Base-by-base conservation (phyloP, 2,329 filamentous ascomycete genomes). In the Dichotomopilus funicola region DNA sequence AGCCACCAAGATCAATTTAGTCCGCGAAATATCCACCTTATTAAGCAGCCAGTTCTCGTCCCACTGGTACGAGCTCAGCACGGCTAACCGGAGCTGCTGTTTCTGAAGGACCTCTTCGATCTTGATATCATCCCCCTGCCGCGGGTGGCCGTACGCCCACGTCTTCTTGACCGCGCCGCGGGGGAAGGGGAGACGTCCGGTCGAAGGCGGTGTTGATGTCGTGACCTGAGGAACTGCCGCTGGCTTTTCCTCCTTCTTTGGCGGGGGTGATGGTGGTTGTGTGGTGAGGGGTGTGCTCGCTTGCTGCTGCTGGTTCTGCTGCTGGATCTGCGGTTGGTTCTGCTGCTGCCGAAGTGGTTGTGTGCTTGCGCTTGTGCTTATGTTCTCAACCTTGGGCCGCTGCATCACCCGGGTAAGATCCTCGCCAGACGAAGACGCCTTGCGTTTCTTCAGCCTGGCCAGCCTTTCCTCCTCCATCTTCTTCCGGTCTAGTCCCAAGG, bases 11-110 rank as follows among this genome's bases (percentile, higher is more conserved):
- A 83, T 62, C n/a, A 89, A 72, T 61, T 82, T 85, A 0, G 86
- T 89, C 53, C 69, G 77, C 9, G 61, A 63, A 11, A 77, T 67
- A 58, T 89, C 76, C 34, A 95, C 69, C 67, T 94, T 95, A 5
- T 75, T 78, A 34, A 92, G 69, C 45, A 94, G 69, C 89, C 89
- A 96, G 34, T 87, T 79, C 11, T 86, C 80, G 60, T 97, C 87
- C 84, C 89, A 94, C 67, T 92, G 83, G 63, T 88, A 97, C 0
- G 92, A 89, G 63, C 91, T 95, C 5, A 97, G 73, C 0, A 97
- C 80, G 1, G 89, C 91, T 41, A 90, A 80, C 50, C 88, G 75
- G 7, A 97, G 75, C 10, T 85, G 78, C 1, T 81, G 72, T 58
- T 82, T 85, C 67, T 95, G 87, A 1, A 96, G 71, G 0, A 96